A percentile compares a stretch with the other conserved stretches of the same genome.
Evolutionary conservation across 768 basidiomycete species (phyloP).

Genomic region (Nidularia pulvinata): DNA sequence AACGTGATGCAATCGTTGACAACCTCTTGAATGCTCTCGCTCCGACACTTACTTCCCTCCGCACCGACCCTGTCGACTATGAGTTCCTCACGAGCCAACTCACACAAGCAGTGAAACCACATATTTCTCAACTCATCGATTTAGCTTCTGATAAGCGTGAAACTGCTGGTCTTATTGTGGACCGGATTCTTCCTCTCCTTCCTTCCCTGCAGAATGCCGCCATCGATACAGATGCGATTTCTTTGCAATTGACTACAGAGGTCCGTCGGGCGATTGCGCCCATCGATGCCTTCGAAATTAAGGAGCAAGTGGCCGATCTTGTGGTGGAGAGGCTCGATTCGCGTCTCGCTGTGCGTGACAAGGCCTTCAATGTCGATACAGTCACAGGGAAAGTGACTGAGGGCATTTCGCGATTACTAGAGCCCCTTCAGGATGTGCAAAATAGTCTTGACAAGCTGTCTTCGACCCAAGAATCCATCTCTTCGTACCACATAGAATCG

Average conservation of each 20-base stretch:
- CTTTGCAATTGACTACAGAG: slow-evolving; percentile 63
- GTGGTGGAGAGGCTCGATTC: slow-evolving; percentile 87
- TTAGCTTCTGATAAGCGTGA: slow-evolving; percentile 88
- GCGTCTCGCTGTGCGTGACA: slow-evolving; percentile 76
- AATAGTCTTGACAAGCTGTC: slow-evolving; percentile 36
- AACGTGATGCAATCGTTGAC: slow-evolving; percentile 60
- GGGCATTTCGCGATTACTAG: slow-evolving; percentile 34
- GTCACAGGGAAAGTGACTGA: slow-evolving; percentile 58
- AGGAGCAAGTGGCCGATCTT: slow-evolving; percentile 87
- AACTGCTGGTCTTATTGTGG: slow-evolving; percentile 80
- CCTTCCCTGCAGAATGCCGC: slow-evolving; percentile 36
- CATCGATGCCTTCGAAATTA: slow-evolving; percentile 84
- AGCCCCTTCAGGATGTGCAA: slow-evolving; percentile 27
- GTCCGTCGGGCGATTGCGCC: slow-evolving; percentile 72
- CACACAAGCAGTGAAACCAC: slow-evolving; percentile 85
- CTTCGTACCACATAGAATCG: slow-evolving; percentile 33
- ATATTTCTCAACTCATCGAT: slow-evolving; percentile 88
- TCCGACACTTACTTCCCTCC: slow-evolving; percentile 62
- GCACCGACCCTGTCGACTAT: slow-evolving; percentile 74
- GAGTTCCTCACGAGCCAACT: slow-evolving; percentile 74
- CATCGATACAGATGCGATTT: slow-evolving; percentile 56
- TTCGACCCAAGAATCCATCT: slow-evolving; percentile 38
- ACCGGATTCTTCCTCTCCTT: slow-evolving; percentile 67
- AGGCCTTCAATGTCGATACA: slow-evolving; percentile 60
- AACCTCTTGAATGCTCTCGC: slow-evolving; percentile 56